These are phyloP conservation scores for Melanogaster broomeanus DNA, from an alignment of 768 basidiomycete genomes.

Conservation along the genomic window DNA sequence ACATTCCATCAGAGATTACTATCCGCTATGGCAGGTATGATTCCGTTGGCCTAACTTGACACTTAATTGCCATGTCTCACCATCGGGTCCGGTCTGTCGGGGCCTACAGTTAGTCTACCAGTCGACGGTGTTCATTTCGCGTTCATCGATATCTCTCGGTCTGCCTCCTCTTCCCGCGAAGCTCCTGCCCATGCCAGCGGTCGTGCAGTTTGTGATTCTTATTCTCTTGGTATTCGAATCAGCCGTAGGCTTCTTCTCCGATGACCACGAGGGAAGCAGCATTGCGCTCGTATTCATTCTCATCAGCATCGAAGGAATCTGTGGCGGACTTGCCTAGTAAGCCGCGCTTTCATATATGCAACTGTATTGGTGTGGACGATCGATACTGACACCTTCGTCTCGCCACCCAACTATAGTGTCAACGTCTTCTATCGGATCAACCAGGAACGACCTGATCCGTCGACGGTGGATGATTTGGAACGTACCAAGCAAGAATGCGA, in stretches of 20 bases:
- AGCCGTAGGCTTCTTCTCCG: conserved; percentile 63
- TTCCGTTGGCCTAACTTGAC: conserved; percentile 11
- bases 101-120: conserved; percentile 72
- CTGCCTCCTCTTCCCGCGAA: conserved; percentile 73
- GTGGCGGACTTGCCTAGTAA: conserved; percentile 91
- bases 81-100: background rate
- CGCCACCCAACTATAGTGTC: conserved; percentile 49
- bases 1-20: conserved; percentile 86
- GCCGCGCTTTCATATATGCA: conserved; percentile 27
- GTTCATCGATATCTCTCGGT: conserved; percentile 86
- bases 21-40: conserved; percentile 89
- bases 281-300: conserved; percentile 71
- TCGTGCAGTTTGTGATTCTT: conserved; percentile 70
- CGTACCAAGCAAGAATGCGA: conserved; percentile 75
- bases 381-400: background rate
- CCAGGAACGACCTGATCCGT: conserved; percentile 59
- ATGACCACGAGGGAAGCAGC: conserved; percentile 43
- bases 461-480: conserved; percentile 51
- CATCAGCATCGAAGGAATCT: conserved; percentile 87
- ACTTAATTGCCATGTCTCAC: conserved; percentile 2
- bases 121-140: conserved; percentile 90
- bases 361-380: background rate
- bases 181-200: conserved; percentile 73
- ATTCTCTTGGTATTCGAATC: conserved; percentile 64
- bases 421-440: conserved; percentile 86